Evolutionary conservation across 2,329 filamentous ascomycete species (phyloP).

Genomic region (Trichocomaceae sp.): DNA sequence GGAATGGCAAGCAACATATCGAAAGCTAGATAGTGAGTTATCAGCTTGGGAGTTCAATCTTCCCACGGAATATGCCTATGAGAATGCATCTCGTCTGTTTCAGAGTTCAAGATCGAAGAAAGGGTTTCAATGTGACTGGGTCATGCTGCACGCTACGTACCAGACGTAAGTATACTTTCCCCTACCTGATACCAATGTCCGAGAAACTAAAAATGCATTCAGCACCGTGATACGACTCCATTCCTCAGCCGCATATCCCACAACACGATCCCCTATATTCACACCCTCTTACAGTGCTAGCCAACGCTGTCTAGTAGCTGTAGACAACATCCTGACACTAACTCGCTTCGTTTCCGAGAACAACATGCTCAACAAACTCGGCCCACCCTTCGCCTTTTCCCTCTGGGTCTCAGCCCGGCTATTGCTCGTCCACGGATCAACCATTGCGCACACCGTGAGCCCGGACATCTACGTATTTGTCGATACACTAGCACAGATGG

Average conservation of each 20-base stretch:
- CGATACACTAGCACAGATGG: slow-evolving; percentile 72
- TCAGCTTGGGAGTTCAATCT: slow-evolving; percentile 78
- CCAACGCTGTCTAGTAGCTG: slow-evolving; percentile 74
- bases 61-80: slow-evolving; percentile 66
- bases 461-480: slow-evolving; percentile 76
- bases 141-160: slow-evolving; percentile 86
- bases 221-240: slow-evolving; percentile 80
- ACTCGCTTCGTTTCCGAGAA: slow-evolving; percentile 72
- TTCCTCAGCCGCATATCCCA: slow-evolving; percentile 87
- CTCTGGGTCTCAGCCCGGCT: slow-evolving; percentile 86
- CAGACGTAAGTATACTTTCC: slow-evolving; percentile 57
- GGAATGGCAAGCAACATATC: slow-evolving; percentile 81
- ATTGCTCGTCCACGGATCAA: slow-evolving; percentile 82
- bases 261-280: slow-evolving; percentile 80
- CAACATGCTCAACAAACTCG: slow-evolving; percentile 69
- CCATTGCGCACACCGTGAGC: slow-evolving; percentile 75
- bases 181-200: not conserved
- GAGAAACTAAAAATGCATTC: not conserved
- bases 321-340: slow-evolving; percentile 72
- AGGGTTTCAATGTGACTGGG: slow-evolving; percentile 71
- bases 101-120: slow-evolving; percentile 59
- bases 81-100: slow-evolving; percentile 71
- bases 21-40: slow-evolving; percentile 72
- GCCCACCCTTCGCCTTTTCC: slow-evolving; percentile 85
- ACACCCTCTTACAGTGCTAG: slow-evolving; percentile 80